Base-by-base conservation (phyloP, 768 basidiomycete genomes). In the Naganishia kalamii region DNA sequence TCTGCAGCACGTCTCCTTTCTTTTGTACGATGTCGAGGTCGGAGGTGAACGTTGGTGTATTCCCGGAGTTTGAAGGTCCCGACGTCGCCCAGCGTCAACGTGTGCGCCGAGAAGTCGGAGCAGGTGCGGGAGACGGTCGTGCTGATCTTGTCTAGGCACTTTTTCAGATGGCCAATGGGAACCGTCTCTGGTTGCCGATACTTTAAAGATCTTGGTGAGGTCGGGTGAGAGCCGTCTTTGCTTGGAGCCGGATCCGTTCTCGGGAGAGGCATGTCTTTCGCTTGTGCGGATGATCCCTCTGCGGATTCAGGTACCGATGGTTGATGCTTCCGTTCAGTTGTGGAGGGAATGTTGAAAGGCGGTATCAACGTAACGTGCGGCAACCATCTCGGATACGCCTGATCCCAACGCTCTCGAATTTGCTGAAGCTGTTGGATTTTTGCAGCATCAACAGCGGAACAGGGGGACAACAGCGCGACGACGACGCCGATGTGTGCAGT, bases 371-470 rank as follows among this genome's bases (percentile, higher is more conserved):
- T 57, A 19, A 57, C 19, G 40, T 57, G 54, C 23, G 54, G 54
- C 23, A 57, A 6, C 54, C 54, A 57, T 12, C 54, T 33, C n/a
- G 33, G 35, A 6, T 40, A 57, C 19, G 54, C 54, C 54, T 57
- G 54, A 57, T 57, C 54, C 54, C 54, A 57, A 12, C 54, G 33
- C 37, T 57, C 12, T 10, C 54, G 51, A n/a, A 52, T 11, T 10
- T 52, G 30, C 32, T 52, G 51, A 33, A 57, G 35, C 13, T 21
- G 21, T 11, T 32, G 21, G 37, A 57, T 35, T 33, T 57, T 57
- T 13, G 6, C 13, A 12, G 37, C 54, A 25, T 25, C 37, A 15
- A n/a, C 35, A 15, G 23, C 21, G 11, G 23, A 13, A 11, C 23
- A 3, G 11, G 54, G 54, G 1, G 54, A 57, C 1, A 37, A 35